These are phyloP conservation scores for Eutrema japonicum DNA, from an alignment of 345 rosid genomes.

Conservation along the genomic window DNA sequence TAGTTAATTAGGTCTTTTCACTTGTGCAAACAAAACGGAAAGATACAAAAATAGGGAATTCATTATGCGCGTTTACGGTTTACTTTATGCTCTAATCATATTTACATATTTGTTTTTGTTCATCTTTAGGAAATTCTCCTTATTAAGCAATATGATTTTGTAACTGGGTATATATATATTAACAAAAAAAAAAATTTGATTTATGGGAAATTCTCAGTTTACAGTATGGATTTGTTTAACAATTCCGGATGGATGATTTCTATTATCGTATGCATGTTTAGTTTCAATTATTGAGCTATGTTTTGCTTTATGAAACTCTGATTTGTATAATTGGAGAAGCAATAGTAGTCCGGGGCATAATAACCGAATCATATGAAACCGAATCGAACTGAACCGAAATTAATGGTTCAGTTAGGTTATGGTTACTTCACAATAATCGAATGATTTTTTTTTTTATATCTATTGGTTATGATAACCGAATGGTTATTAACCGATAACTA, in stretches of 20 bases:
- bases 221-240: too few species aligned
- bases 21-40: neutral
- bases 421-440: too few species aligned
- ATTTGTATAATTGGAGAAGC: neutral
- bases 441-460: too few species aligned
- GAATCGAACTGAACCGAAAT: too few species aligned
- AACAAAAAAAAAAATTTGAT: neutral
- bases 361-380: too few species aligned
- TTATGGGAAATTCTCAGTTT: neutral
- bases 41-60: slow-evolving; percentile 7
- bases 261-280: neutral
- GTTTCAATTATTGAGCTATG: neutral
- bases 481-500: too few species aligned
- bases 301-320: neutral
- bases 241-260: neutral
- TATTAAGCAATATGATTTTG: slow-evolving; percentile 9
- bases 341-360: too few species aligned
- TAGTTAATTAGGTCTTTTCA: slow-evolving; percentile 5
- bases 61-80: neutral
- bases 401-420: too few species aligned
- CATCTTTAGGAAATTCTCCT: neutral
- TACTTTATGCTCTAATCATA: slow-evolving; percentile 6
- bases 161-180: neutral
- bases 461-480: too few species aligned
- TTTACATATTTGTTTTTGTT: neutral